These are phyloP conservation scores for Phytophthora fragariaefolia DNA, from an alignment of 352 stramenopile genomes.

Conservation along the genomic window DNA sequence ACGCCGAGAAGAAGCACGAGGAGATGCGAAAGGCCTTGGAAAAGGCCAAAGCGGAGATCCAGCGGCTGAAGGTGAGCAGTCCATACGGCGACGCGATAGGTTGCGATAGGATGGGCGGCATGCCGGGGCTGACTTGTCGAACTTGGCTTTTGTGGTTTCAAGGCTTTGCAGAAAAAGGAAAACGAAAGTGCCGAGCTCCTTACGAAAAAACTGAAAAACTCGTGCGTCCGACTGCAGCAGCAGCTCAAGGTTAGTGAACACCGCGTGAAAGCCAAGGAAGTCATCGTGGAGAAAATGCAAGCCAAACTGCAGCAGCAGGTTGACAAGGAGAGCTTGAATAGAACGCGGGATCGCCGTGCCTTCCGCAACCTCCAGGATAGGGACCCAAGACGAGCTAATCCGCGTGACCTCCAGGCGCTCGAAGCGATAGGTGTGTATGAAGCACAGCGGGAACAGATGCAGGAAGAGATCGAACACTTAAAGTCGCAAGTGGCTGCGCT, in stretches of 20 bases:
- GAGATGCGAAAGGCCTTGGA: conserved; percentile 51
- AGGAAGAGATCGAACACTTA: conserved; percentile 75
- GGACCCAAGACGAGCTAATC: conserved; percentile 61
- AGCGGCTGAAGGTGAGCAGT: conserved; percentile 57
- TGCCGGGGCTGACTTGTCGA: conserved; percentile 1
- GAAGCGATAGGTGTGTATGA: conserved; percentile 80
- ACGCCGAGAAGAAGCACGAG: conserved; percentile 60
- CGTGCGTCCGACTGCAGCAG: conserved; percentile 74
- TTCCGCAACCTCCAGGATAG: conserved; percentile 77
- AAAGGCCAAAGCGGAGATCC: conserved; percentile 58
- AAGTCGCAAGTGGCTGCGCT: conserved; percentile 64
- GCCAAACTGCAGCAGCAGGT: conserved; percentile 82
- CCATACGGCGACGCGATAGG: conserved; percentile 8
- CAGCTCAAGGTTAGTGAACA: conserved; percentile 90
- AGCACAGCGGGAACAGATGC: conserved; percentile 71
- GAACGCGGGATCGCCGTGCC: conserved; percentile 56
- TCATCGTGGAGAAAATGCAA: conserved; percentile 81
- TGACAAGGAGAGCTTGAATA: conserved; percentile 74
- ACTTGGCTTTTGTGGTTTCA: conserved; percentile 29
- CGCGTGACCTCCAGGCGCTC: conserved; percentile 67
- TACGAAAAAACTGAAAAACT: conserved; percentile 66
- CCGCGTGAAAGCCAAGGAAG: conserved; percentile 87
- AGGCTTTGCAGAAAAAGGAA: conserved; percentile 53
- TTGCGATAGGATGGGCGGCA: conserved; percentile 16
- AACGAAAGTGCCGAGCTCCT: conserved; percentile 56